Conservation (phyloP, 148 eudicot genomes). For the Chenopodium berlandieri region DNA sequence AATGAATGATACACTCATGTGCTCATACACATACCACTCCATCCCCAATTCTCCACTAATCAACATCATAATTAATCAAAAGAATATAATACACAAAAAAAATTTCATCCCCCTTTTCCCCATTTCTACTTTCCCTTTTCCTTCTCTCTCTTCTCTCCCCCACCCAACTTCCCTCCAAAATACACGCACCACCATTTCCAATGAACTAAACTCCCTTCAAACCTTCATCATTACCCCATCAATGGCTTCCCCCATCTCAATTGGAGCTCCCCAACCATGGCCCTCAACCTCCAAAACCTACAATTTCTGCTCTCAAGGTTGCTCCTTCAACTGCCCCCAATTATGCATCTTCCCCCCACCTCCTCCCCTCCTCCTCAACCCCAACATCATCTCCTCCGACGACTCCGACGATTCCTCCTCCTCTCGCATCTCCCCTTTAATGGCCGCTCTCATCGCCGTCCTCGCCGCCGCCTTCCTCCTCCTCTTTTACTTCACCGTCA, state of each 20-base stretch:
- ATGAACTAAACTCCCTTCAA: neutral
- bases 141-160: neutral
- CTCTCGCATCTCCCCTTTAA: slow-evolving; percentile 59
- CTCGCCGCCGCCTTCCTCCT: slow-evolving; percentile 65
- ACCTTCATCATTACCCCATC: neutral
- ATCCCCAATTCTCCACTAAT: neutral
- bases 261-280: slow-evolving; percentile 41
- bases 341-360: slow-evolving; percentile 38
- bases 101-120: slow-evolving; percentile 5
- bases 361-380: slow-evolving; percentile 19
- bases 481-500: slow-evolving; percentile 64
- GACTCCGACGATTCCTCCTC: slow-evolving; percentile 25
- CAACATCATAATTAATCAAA: neutral
- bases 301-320: slow-evolving; percentile 30
- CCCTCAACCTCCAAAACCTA: neutral
- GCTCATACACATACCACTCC: neutral
- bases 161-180: slow-evolving; percentile 1
- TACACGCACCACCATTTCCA: slow-evolving; percentile 7
- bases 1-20: neutral
- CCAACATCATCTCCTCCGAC: neutral
- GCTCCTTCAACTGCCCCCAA: slow-evolving; percentile 40
- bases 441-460: slow-evolving; percentile 63
- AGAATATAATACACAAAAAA: neutral
- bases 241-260: slow-evolving; percentile 5
- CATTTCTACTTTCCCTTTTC: neutral